These are phyloP conservation scores for Yamadazyma kanchanaburiensis DNA, from an alignment of 1,139 yeast genomes.

Conservation along the genomic window DNA sequence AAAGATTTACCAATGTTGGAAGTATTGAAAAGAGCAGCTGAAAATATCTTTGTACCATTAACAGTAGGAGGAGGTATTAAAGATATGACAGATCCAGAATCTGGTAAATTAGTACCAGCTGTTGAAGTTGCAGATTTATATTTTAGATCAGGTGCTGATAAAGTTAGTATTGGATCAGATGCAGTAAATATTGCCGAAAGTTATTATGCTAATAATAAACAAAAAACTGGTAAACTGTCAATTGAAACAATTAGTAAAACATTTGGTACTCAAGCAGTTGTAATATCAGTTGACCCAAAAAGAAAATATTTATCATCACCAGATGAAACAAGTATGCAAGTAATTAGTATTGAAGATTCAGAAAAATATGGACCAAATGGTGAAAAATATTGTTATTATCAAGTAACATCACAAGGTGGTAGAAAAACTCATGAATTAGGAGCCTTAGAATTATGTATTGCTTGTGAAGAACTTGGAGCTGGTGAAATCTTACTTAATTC, in stretches of 20 bases:
- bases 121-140: conserved; percentile 86
- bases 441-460: conserved; percentile 81
- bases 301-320: conserved; percentile 71
- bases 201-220: conserved; percentile 56
- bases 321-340: conserved; percentile 52
- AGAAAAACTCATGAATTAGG: conserved; percentile 87
- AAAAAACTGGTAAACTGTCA: conserved; percentile 72
- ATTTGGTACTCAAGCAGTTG: conserved; percentile 96
- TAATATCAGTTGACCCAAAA: conserved; percentile 94
- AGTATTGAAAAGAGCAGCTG: conserved; percentile 78
- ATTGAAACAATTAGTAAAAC: conserved; percentile 89
- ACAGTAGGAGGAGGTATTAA: conserved; percentile 98
- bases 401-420: conserved; percentile 95
- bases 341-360: conserved; percentile 44
- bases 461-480: conserved; percentile 93
- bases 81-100: conserved; percentile 78
- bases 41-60: conserved; percentile 89
- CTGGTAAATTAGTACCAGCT: conserved; percentile 73
- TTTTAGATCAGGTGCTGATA: conserved; percentile 95
- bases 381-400: conserved; percentile 85
- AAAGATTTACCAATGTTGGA: conserved; percentile 93
- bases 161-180: conserved; percentile 96
- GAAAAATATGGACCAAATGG: conserved; percentile 75
- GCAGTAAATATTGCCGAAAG: conserved; percentile 89
- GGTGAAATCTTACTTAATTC: conserved; percentile 92